Percentiles rank a stretch among this genome's conserved stretches.
Evolutionary conservation across 805 yeast genomes (phyloP).

Genomic region (Zygoascus tannicola): DNA sequence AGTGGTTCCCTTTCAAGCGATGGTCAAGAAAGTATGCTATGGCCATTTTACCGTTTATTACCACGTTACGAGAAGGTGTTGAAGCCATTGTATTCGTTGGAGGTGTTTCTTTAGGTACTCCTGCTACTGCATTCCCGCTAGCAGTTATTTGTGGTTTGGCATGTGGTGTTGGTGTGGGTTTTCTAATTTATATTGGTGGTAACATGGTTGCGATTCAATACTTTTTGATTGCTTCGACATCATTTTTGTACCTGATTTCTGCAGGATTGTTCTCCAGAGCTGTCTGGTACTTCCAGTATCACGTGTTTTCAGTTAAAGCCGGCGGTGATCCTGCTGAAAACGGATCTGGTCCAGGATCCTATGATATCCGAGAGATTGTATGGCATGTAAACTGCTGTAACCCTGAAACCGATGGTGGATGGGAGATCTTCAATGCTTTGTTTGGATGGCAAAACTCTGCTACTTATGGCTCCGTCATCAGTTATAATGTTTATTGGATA

Average conservation of each 20-base stretch:
- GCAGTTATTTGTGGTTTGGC: slow-evolving; percentile 84
- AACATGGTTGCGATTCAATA: slow-evolving; percentile 73
- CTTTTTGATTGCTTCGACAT: slow-evolving; percentile 79
- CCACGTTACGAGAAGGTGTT: slow-evolving; percentile 91
- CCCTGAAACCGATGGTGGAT: slow-evolving; percentile 84
- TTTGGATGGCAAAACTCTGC: slow-evolving; percentile 98
- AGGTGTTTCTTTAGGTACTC: slow-evolving; percentile 72
- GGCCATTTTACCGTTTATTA: slow-evolving; percentile 83
- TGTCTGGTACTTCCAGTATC: slow-evolving; percentile 77
- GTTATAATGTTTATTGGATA: slow-evolving; percentile 88
- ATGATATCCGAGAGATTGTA: slow-evolving; percentile 66
- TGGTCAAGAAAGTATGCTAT: slow-evolving; percentile 67
- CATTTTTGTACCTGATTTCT: slow-evolving; percentile 78
- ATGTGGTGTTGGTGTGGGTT: slow-evolving; percentile 70
- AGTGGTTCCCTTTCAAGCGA: slow-evolving; percentile 16
- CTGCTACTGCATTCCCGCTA: slow-evolving; percentile 74
- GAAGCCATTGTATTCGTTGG: slow-evolving; percentile 96
- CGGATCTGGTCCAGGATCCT: slow-evolving; percentile 94
- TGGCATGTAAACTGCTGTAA: slow-evolving; percentile 98
- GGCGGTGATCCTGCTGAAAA: slow-evolving; percentile 95
- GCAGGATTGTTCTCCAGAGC: slow-evolving; percentile 93
- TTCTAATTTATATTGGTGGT: slow-evolving; percentile 70
- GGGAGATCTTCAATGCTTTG: slow-evolving; percentile 93
- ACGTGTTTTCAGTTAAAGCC: slow-evolving; percentile 51
- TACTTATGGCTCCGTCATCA: slow-evolving; percentile 81